These are phyloP conservation scores for Fraxinus sp. DNA, from an alignment of 305 asterid species.

Conservation along the genomic window DNA sequence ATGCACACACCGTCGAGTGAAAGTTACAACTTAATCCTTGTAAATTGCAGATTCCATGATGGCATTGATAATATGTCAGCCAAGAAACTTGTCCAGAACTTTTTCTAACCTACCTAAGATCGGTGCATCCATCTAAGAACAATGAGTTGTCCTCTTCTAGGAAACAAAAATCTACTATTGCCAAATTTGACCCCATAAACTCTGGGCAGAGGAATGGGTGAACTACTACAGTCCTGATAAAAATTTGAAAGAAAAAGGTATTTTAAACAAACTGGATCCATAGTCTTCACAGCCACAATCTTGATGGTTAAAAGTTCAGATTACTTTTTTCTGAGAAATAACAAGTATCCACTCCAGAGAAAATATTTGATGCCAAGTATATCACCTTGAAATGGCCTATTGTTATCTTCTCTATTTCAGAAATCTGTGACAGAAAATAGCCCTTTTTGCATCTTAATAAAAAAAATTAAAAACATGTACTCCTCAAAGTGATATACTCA, in stretches of 20 bases:
- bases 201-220: background rate
- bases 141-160: background rate
- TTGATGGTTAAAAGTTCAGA: background rate
- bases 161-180: background rate
- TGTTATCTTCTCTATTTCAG: background rate
- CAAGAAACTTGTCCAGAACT: background rate
- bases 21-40: background rate
- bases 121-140: background rate
- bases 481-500: background rate
- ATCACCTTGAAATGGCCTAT: background rate
- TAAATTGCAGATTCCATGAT: background rate
- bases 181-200: background rate
- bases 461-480: background rate
- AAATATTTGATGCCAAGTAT: background rate
- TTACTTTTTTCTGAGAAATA: background rate
- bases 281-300: background rate
- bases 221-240: background rate
- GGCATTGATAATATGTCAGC: background rate
- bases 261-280: background rate
- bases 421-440: background rate
- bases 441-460: background rate
- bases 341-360: background rate
- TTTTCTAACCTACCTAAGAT: background rate
- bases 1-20: background rate
- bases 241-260: background rate